Evolutionary conservation across 805 yeast species (phyloP).

Genomic region (Schwanniomyces yamadae): DNA sequence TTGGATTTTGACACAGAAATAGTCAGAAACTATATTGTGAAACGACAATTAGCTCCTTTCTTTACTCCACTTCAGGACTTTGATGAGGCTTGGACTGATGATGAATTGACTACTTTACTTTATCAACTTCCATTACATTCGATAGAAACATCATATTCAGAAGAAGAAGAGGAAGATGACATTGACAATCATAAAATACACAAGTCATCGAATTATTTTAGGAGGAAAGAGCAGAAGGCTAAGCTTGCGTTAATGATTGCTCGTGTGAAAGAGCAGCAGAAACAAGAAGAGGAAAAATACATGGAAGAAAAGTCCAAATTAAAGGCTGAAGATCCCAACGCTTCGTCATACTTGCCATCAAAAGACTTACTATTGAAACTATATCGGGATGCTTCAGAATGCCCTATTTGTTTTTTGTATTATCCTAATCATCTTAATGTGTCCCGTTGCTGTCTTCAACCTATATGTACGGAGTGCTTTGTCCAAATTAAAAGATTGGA

Average conservation of each 20-base stretch:
- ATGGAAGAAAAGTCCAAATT: conserved; percentile 21
- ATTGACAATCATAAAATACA: conserved; percentile 59
- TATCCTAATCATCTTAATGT: conserved; percentile 76
- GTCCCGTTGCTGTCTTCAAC: conserved; percentile 88
- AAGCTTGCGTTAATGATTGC: conserved; percentile 40
- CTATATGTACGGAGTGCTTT: conserved; percentile 94
- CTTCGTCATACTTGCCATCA: conserved; percentile 34
- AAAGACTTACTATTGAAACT: conserved; percentile 52
- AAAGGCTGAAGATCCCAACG: conserved; percentile 8
- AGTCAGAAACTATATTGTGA: conserved; percentile 69
- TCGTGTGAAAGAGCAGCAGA: conserved; percentile 27
- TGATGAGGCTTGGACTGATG: conserved; percentile 68
- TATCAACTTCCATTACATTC: conserved; percentile 58
- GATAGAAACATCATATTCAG: conserved; percentile 44
- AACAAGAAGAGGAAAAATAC: conserved; percentile 36
- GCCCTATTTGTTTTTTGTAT: conserved; percentile 91
- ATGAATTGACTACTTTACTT: conserved; percentile 53
- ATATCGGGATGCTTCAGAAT: conserved; percentile 72
- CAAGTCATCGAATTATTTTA: conserved; percentile 44
- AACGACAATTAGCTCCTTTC: conserved; percentile 82
- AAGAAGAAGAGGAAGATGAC: conserved; percentile 59
- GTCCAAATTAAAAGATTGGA: conserved; percentile 90
- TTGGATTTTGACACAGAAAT: conserved; percentile 70
- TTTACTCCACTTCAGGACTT: conserved; percentile 85
- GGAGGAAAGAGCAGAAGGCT: conserved; percentile 50